A percentile compares a stretch with the other conserved stretches of the same genome.
Conservation (phyloP, 257 asterid species). For the Anisodus tanguticus region DNA sequence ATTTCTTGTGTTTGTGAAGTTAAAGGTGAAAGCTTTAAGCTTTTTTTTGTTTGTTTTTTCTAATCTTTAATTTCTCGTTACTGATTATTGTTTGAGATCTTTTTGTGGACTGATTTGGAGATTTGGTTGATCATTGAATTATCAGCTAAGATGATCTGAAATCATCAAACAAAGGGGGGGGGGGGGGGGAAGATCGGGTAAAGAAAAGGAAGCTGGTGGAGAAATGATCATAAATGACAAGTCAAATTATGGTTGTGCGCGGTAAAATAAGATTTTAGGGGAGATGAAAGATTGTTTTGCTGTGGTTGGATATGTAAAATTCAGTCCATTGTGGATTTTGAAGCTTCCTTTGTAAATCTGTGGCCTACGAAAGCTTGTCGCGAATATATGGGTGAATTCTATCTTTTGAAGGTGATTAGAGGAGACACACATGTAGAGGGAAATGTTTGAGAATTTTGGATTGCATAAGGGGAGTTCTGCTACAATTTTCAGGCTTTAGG, state of each 20-base stretch:
- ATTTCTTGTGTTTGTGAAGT: constrained; percentile 9
- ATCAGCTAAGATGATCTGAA: background rate
- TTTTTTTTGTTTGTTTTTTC: background rate
- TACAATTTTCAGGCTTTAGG: background rate
- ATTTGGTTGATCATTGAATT: constrained; percentile 6
- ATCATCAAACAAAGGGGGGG: background rate
- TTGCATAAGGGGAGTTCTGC: constrained; percentile 3
- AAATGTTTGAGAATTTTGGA: background rate
- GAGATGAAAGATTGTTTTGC: background rate
- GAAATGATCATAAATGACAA: background rate
- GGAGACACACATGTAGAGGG: background rate
- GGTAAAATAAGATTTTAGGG: background rate
- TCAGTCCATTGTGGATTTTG: background rate
- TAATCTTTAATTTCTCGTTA: background rate
- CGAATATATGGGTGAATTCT: background rate
- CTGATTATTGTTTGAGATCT: constrained; percentile 6
- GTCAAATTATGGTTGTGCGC: background rate
- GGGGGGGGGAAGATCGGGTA: background rate
- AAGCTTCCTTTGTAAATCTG: constrained; percentile 6
- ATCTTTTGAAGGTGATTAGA: constrained; percentile 6
- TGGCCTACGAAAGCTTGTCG: background rate
- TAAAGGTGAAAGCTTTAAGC: background rate
- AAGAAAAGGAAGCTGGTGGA: constrained; percentile 1
- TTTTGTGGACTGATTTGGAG: constrained; percentile 13
- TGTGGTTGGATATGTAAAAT: background rate